Conservation (phyloP, 2,329 filamentous ascomycete species). For the Dothiorella sarmentorum region DNA sequence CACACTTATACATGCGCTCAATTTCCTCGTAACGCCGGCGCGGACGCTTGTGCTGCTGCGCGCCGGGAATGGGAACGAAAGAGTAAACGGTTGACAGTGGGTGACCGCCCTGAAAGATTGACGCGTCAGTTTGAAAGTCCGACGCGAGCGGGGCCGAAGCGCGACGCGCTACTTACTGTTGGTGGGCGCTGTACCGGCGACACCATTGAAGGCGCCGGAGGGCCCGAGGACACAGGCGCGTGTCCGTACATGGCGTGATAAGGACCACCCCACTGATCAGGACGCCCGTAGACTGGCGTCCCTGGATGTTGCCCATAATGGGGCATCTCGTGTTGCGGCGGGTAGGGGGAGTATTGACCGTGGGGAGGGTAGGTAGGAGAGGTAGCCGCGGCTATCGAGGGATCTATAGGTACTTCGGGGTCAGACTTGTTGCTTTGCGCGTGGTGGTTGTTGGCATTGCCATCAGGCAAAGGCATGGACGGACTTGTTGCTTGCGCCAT, state of each 20-base stretch:
- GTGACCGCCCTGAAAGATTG: conserved; percentile 45
- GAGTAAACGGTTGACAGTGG: conserved; percentile 81
- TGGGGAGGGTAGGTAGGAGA: conserved; percentile 86
- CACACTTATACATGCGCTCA: conserved; percentile 99
- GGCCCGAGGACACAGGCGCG: conserved; percentile 57
- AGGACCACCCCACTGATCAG: conserved; percentile 67
- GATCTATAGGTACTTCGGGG: conserved; percentile 98
- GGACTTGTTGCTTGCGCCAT: conserved; percentile 99
- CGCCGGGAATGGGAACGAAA: conserved; percentile 94
- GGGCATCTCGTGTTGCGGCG: conserved; percentile 79
- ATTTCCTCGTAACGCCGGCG: conserved; percentile 95
- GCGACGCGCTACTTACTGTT: conserved; percentile 51
- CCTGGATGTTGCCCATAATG: conserved; percentile 65
- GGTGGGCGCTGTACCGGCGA: conserved; percentile 60
- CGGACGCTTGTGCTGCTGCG: conserved; percentile 94
- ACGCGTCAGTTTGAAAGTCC: conserved; percentile 8
- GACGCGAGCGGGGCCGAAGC: neutral
- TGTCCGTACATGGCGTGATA: conserved; percentile 53
- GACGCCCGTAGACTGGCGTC: conserved; percentile 60
- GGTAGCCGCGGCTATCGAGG: conserved; percentile 86
- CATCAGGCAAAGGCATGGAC: conserved; percentile 86
- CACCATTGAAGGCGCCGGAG: conserved; percentile 55
- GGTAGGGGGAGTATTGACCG: conserved; percentile 81
- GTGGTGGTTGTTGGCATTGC: conserved; percentile 65
- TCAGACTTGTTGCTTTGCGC: conserved; percentile 80